Percentiles rank a stretch among this genome's conserved stretches.
phyloP scores from a whole-genome alignment of 2,329 filamentous ascomycete species.

The Phialemonium atrogriseum region DNA sequence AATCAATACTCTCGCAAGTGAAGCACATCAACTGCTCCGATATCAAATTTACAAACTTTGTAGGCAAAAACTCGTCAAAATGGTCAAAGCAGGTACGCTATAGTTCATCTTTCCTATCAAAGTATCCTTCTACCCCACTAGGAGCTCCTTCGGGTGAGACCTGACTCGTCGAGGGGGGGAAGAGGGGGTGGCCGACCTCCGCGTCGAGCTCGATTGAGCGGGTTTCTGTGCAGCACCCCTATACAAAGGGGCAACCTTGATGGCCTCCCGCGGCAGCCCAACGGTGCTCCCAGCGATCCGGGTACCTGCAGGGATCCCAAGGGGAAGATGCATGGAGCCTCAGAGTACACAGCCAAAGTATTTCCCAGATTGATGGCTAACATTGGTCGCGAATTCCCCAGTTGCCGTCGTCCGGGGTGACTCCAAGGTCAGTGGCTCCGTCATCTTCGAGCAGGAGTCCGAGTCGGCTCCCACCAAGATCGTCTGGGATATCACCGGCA shows the following conservation, averaged over 20 bases:
- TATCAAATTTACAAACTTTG: slow-evolving; percentile 18
- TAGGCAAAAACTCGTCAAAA: slow-evolving; percentile 56
- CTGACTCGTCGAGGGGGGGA: slow-evolving; percentile 9
- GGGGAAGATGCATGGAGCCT: too few relatives aligned
- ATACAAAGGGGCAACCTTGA: slow-evolving; percentile 42
- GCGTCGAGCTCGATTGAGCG: slow-evolving; percentile 57
- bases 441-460: slow-evolving; percentile 86
- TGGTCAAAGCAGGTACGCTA: slow-evolving; percentile 93
- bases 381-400: slow-evolving; percentile 32
- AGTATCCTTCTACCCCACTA: slow-evolving; percentile 12
- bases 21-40: slow-evolving; percentile 10
- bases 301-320: too few relatives aligned
- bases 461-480: slow-evolving; percentile 79
- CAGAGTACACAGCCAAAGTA: too few relatives aligned
- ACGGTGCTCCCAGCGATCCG: too few relatives aligned
- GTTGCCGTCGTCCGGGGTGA: slow-evolving; percentile 97
- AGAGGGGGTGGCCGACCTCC: slow-evolving; percentile 21
- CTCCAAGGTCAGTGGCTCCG: slow-evolving; percentile 87
- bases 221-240: slow-evolving; percentile 33
- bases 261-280: too few relatives aligned
- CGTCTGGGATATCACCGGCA: slow-evolving; percentile 84
- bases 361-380: too few relatives aligned
- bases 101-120: too few relatives aligned
- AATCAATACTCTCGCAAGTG: background rate
- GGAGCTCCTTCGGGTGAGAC: background rate